Percentiles rank a stretch among this genome's conserved stretches.
Evolutionary conservation across 495 filamentous ascomycete species (phyloP).

Genomic region (Viridothelium virens): DNA sequence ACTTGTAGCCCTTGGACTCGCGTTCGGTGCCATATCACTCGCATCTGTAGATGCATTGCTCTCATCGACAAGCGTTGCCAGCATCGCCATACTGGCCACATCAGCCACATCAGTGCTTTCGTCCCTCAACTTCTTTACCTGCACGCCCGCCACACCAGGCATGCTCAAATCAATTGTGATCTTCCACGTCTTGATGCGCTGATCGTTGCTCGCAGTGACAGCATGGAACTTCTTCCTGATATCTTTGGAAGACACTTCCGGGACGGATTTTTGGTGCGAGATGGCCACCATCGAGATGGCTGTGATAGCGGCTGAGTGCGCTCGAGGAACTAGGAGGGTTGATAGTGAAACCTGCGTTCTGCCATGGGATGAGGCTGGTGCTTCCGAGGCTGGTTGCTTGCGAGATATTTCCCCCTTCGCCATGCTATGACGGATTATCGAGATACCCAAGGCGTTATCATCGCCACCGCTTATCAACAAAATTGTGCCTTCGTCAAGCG

Average conservation of each 20-base stretch:
- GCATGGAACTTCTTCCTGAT: constrained; percentile 28
- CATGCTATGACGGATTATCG: constrained; percentile 15
- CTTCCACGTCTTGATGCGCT: constrained; percentile 68
- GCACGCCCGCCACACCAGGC: constrained; percentile 36
- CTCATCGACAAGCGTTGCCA: constrained; percentile 12
- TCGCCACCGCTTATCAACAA: constrained; percentile 73
- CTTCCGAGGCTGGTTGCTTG: background rate
- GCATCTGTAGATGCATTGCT: background rate
- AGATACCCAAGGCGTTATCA: constrained; percentile 64
- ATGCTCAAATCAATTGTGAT: constrained; percentile 36
- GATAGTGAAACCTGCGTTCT: background rate
- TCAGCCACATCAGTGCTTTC: constrained; percentile 61
- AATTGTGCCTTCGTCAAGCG: constrained; percentile 31
- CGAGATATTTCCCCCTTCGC: constrained; percentile 12
- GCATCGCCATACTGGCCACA: constrained; percentile 42
- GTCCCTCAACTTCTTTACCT: constrained; percentile 40
- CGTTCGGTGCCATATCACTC: background rate
- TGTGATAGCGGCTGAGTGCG: constrained; percentile 76
- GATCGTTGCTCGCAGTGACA: constrained; percentile 68
- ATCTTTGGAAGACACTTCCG: background rate
- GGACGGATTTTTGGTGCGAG: background rate
- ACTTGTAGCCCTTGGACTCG: background rate
- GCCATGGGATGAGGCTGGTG: no score
- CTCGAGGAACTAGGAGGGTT: constrained; percentile 55
- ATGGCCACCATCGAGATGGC: constrained; percentile 46